Evolutionary conservation across 2,329 filamentous ascomycete species (phyloP), one percentile per base, ranked within the genome.

Genomic region (Neonectria faginata): DNA sequence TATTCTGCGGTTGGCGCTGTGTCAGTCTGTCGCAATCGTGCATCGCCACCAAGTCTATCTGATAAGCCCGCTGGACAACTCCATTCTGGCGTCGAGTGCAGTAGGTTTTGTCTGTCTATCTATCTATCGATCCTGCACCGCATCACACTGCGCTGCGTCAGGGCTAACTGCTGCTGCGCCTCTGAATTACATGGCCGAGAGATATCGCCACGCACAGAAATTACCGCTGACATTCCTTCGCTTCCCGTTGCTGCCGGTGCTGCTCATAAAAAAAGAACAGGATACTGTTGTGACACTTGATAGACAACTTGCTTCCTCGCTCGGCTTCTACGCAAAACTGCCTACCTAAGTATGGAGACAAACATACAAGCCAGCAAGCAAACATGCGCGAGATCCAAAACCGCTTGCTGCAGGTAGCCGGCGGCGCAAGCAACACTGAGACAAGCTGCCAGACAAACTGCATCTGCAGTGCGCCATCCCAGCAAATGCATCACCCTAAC

Each of bases 391-490:
- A 42, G 39, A 42, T 39, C 36, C 48, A 10, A n/a, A 36, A 33
- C 48, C 5, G 9, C 29, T 3, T 50, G 27, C 47, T 16, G 14
- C 48, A n/a, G n/a, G 29, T n/a, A 51, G n/a, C 48, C 48, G 18
- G 48, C 11, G 11, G n/a, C 48, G 22, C 48, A 33, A 18, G n/a
- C 27, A 33, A 6, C 27, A 3, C 27, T 20, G n/a, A 20, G 47
- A 33, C 52, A 18, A 29, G 20, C 29, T 42, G 48, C 18, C 50
- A 33, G 44, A 47, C 29, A 53, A 60, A 25, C 25, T 25, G 5
- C 39, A 25, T 22, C 18, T 27, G 55, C 29, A 33, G 41, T 16
- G 18, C 45, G 57, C 31, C 57, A 60, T 53, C 57, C 41, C 57
- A 60, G 54, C 48, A 60, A 59, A 59, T 20, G 54, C 33, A 25